phyloP scores from a whole-genome alignment of 306 rosid genomes.

The Arachis hypogaea region DNA sequence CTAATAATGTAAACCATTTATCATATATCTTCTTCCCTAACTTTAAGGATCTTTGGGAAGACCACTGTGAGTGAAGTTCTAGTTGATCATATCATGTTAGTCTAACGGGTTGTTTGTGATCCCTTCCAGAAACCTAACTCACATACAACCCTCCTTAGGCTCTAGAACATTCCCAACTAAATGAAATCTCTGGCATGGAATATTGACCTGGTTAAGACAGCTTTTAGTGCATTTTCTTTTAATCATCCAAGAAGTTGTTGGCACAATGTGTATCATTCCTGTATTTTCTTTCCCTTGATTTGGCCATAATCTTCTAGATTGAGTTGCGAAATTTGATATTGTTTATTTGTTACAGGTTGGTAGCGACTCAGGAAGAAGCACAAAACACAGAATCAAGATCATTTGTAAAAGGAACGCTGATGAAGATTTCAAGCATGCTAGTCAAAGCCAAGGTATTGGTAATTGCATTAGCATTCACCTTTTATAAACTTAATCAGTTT shows the following conservation, averaged over 20 bases:
- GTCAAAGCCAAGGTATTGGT: conserved; percentile 79
- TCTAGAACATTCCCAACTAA: neutral
- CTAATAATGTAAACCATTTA: neutral
- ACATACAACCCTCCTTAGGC: neutral
- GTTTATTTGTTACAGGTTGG: conserved; percentile 50
- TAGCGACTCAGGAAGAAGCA: conserved; percentile 60
- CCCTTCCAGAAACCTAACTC: no score
- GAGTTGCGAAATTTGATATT: neutral
- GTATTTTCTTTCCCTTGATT: neutral
- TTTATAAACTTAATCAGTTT: neutral
- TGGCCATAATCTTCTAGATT: neutral
- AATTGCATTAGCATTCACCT: conserved; percentile 20
- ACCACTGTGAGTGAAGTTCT: neutral
- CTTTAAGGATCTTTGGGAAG: neutral
- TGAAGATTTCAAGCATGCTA: conserved; percentile 58
- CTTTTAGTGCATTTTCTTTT: neutral
- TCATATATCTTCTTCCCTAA: neutral
- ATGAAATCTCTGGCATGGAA: no score
- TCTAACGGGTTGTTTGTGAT: no score
- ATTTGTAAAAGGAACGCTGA: conserved; percentile 57
- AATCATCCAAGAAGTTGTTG: neutral
- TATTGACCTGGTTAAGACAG: neutral
- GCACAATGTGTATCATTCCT: neutral
- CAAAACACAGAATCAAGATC: conserved; percentile 60
- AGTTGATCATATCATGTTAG: neutral